Evolutionary conservation across 148 eudicot genomes (phyloP), one percentile per base, ranked within the genome.

Genomic region (Nepenthes gracilis): DNA sequence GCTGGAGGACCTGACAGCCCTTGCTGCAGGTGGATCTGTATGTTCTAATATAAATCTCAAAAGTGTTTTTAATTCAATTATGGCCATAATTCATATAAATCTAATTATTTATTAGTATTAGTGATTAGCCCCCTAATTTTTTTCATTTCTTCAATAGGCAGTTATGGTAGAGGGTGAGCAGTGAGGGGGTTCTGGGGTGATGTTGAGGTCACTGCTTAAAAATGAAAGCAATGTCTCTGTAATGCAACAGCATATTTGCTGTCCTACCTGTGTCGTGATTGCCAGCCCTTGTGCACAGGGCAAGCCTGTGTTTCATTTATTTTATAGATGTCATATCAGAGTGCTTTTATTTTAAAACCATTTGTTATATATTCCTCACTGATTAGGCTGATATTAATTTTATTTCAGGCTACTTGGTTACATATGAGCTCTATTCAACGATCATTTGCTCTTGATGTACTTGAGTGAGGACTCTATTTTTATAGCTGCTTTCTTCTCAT

Each of bases 21-120:
- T 93, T 81, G 99, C 99, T 80, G 99, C 99, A 88, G 99, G 99
- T 93, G 99, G 96, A 93, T 93, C 99, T 82, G 99, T 93, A 93
- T 84, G 99, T 93, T 88, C 78, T 74, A 61, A 64, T 70, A 33
- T 33, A 6, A 32, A 9, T 33, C 12, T 52, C 32, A 5, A 5
- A 1, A 40, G 45, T 40, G 4, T 4, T 8, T 40, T 40, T 40
- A 0, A 3, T 40, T 40, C 4, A 8, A 3, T 40, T 40, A 40
- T 40, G 8, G 45, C 45, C 45, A 40, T 8, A 4, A 40, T 40
- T 40, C 23, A 23, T 40, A 40, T 8, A 40, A 40, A 3, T 4
- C 50, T 45, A 43, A 32, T 38, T 8, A 40, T 36, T 43, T 23
- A 23, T 23, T 23, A 23, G 23, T 23, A 23, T 23, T 23, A 23